Base-by-base conservation (phyloP, 345 rosid genomes). In the Populus deltoides region DNA sequence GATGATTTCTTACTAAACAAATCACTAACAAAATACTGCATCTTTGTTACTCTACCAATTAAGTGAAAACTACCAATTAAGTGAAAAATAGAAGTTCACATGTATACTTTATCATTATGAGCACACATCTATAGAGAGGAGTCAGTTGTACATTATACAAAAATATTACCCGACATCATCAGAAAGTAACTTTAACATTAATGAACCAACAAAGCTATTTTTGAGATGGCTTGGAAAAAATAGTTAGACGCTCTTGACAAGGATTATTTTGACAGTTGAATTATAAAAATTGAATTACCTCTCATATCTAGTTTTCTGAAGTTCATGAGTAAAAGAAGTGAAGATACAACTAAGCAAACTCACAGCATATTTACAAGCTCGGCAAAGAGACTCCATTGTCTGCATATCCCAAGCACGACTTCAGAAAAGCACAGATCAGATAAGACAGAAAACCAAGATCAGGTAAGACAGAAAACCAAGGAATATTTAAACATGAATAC, bases 351-450 rank as follows among this genome's bases (percentile, higher is more conserved):
- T 78, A 39, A 59, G 63, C 65, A 72, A 38, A 86, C 99, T 90
- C 88, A 97, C 99, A 82, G 99, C 99, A 80, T 93, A 94, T 90
- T 97, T 97, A 88, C 99, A 97, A 80, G 97, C 98, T 85, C 99
- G 93, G 81, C 98, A 97, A 74, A 97, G 90, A 83, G 99, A 92
- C 82, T 97, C 99, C 99, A 97, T 97, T 20, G 97, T 97, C 83
- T 95, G 89, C 99, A 91, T 90, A 85, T 94, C 99, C 98, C 99
- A 97, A 79, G 99, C 97, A 90, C 98, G 97, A 83, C 99, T 96
- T 77, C 86, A 86, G 65, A 76, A 78, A 75, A 82, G 38, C 70
- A 51, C 24, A 80, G 69, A 85, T 80, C 67, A 85, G 75, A 68
- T 45, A 63, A 70, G 75, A 7, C 53, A 62, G 68, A 66, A 78